phyloP scores from a whole-genome alignment of 176 grass and related monocot genomes.

The Oryza officinalis region DNA sequence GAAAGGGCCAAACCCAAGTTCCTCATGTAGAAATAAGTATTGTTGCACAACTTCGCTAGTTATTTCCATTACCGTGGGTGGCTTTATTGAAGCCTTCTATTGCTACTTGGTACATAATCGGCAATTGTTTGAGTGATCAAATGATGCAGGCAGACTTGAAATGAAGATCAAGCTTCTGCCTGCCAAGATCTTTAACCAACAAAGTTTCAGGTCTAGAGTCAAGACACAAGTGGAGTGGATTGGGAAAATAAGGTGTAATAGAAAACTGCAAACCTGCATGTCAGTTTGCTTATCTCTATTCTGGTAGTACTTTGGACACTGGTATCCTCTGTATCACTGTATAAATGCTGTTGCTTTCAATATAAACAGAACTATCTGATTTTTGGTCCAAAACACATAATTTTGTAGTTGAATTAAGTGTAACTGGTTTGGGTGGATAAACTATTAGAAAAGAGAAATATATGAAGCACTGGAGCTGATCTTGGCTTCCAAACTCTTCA shows the following conservation, averaged over 20 bases:
- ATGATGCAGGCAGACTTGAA: too few relatives aligned
- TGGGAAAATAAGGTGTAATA: too few relatives aligned
- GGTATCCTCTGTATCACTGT: not conserved
- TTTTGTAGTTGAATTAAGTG: not conserved
- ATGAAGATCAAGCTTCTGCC: too few relatives aligned
- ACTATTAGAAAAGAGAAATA: not conserved
- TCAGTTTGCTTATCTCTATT: not conserved
- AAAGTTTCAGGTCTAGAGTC: too few relatives aligned
- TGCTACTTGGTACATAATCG: too few relatives aligned
- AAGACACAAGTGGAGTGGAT: too few relatives aligned
- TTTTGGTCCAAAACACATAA: not conserved
- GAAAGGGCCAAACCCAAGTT: not conserved
- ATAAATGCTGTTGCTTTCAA: not conserved
- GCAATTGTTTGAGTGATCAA: not conserved
- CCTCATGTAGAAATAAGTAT: conserved; percentile 8
- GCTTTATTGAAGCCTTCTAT: too few relatives aligned
- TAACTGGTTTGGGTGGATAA: conserved; percentile 15
- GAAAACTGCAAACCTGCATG: not conserved
- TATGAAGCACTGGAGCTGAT: not conserved
- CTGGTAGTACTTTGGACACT: not conserved
- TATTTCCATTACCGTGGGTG: not conserved
- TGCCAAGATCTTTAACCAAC: too few relatives aligned
- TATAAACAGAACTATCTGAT: not conserved
- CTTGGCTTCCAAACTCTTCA: conserved; percentile 7
- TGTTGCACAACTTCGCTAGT: not conserved